A percentile compares a stretch with the other conserved stretches of the same genome.
Conservation (phyloP, 305 asterid genomes). For the Rubia peregrina region DNA sequence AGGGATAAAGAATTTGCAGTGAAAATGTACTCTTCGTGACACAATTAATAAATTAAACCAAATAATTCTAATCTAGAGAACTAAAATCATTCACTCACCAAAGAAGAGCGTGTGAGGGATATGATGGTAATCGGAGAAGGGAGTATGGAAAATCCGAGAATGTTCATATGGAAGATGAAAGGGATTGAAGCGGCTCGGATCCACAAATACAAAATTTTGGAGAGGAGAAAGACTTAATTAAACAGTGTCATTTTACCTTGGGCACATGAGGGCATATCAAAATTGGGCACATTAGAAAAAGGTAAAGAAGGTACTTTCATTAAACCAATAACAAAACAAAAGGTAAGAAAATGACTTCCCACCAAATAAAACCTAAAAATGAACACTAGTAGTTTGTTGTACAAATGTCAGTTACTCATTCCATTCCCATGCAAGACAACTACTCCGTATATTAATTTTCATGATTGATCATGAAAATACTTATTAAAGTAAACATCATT, state of each 20-base stretch:
- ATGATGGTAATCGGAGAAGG: neutral
- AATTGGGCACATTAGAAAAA: no score
- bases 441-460: neutral
- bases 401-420: neutral
- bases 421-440: neutral
- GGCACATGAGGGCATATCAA: no score
- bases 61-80: neutral
- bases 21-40: no score
- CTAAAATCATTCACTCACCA: neutral
- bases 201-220: no score
- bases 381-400: neutral
- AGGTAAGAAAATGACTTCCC: conserved; percentile 1
- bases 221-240: no score
- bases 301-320: neutral
- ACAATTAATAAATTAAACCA: neutral
- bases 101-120: neutral
- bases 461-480: neutral
- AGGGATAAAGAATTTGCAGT: no score
- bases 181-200: no score
- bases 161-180: neutral
- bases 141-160: neutral
- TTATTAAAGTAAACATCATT: no score
- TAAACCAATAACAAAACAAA: neutral
- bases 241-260: no score
- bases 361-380: neutral